Percentiles rank a stretch among this genome's conserved stretches.
Evolutionary conservation across 768 basidiomycete genomes (phyloP).

Genomic region (Auriculariales sp.): DNA sequence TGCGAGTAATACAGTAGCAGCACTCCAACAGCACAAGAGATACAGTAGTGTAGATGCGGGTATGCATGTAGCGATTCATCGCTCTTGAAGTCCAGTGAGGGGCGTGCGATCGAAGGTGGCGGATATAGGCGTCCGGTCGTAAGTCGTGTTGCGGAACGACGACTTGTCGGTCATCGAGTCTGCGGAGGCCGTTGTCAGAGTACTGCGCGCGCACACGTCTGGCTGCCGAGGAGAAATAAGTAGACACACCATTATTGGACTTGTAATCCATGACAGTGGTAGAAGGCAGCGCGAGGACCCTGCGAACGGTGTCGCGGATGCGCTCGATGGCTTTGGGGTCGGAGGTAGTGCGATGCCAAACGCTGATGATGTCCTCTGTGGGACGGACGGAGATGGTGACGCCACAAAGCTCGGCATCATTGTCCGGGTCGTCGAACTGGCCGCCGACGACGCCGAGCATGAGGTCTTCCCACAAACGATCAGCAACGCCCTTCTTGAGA

Average conservation of each 20-base stretch:
- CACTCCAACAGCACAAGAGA: too few species aligned
- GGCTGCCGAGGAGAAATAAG: not conserved
- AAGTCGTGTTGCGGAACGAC: constrained; percentile 43
- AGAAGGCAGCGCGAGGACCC: constrained; percentile 59
- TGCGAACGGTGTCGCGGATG: constrained; percentile 75
- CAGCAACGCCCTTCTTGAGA: constrained; percentile 77
- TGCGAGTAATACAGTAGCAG: too few species aligned
- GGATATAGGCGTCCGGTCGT: not conserved
- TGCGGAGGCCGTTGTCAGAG: constrained; percentile 15
- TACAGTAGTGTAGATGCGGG: too few species aligned
- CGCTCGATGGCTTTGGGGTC: constrained; percentile 65
- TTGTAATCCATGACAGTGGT: constrained; percentile 89
- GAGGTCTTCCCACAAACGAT: constrained; percentile 84
- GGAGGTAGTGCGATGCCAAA: constrained; percentile 81
- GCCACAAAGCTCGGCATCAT: constrained; percentile 66
- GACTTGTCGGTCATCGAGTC: constrained; percentile 85
- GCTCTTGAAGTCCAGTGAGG: not conserved
- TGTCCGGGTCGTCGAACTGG: constrained; percentile 52
- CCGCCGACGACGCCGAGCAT: constrained; percentile 81
- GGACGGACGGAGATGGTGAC: constrained; percentile 89
- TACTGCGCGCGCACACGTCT: not conserved
- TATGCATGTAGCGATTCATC: too few species aligned
- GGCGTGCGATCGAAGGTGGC: not conserved
- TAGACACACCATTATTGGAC: constrained; percentile 63
- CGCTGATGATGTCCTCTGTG: constrained; percentile 83